phyloP scores from a whole-genome alignment of 768 basidiomycete species.

The Lactarius pseudohatsudake region DNA sequence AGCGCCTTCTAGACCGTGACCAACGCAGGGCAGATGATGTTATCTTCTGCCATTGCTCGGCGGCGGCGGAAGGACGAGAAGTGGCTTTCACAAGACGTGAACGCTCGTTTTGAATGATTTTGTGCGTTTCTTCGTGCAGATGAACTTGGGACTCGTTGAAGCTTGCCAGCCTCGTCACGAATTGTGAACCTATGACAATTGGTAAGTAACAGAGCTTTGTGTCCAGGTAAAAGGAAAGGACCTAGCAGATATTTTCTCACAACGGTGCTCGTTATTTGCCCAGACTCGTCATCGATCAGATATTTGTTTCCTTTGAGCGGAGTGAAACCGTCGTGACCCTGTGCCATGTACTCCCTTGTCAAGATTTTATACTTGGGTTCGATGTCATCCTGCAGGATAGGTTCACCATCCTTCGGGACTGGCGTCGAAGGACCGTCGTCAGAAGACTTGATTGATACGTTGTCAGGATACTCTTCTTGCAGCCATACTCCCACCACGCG shows the following conservation, averaged over 20 bases:
- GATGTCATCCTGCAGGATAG: conserved; percentile 49
- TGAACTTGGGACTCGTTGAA: conserved; percentile 36
- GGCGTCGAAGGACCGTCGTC: conserved; percentile 31
- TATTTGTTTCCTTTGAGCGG: conserved; percentile 63
- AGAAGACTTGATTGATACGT: conserved; percentile 21
- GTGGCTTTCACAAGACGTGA: conserved; percentile 27
- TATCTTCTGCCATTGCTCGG: conserved; percentile 50
- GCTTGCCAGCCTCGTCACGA: conserved; percentile 63
- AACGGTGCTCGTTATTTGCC: conserved; percentile 72
- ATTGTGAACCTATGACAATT: conserved; percentile 57
- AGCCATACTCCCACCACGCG: conserved; percentile 76
- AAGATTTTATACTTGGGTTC: conserved; percentile 74
- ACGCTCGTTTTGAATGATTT: conserved; percentile 50
- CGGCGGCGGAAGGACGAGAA: conserved; percentile 33
- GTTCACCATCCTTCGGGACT: conserved; percentile 47
- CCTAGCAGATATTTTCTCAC: conserved; percentile 86
- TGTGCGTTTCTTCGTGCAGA: conserved; percentile 46
- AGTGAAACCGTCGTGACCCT: conserved; percentile 80
- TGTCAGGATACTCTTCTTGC: conserved; percentile 34
- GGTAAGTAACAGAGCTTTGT: conserved; percentile 5
- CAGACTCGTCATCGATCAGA: conserved; percentile 82
- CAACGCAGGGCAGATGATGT: conserved; percentile 43
- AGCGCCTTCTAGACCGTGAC: conserved; percentile 52
- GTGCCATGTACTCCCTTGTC: conserved; percentile 83
- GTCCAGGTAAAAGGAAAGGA: conserved; percentile 31